Evolutionary conservation across 2,329 filamentous ascomycete genomes (phyloP).

Genomic region (Talaromyces islandicus): DNA sequence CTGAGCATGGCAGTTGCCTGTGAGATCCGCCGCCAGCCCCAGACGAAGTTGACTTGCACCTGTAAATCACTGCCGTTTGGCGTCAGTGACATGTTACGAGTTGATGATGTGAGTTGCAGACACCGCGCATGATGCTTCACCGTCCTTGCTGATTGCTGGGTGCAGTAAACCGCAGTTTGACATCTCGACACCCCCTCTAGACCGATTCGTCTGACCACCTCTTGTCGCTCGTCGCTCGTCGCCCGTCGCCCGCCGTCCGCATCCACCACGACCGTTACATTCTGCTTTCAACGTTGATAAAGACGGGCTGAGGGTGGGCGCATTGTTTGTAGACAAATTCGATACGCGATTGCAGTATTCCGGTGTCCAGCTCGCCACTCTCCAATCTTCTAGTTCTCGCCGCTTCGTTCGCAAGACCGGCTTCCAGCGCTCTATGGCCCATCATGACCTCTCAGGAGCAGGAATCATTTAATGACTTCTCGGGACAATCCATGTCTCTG

Average conservation of each 20-base stretch:
- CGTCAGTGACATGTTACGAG: background rate
- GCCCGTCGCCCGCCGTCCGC: background rate
- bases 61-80: background rate
- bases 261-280: background rate
- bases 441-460: conserved; percentile 22
- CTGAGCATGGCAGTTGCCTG: background rate
- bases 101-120: background rate
- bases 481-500: conserved; percentile 33
- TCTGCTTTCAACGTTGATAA: background rate
- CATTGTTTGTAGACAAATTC: background rate
- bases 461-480: conserved; percentile 54
- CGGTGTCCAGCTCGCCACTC: background rate
- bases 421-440: background rate
- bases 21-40: background rate
- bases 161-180: background rate
- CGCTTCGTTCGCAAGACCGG: background rate
- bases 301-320: background rate
- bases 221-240: no score
- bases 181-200: background rate
- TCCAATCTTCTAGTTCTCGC: background rate
- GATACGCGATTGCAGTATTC: background rate
- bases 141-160: background rate
- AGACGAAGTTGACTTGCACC: background rate
- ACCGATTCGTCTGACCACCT: background rate
- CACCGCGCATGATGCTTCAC: background rate